Evolutionary conservation across 768 basidiomycete species (phyloP).

Genomic region (Suillus subaureus): DNA sequence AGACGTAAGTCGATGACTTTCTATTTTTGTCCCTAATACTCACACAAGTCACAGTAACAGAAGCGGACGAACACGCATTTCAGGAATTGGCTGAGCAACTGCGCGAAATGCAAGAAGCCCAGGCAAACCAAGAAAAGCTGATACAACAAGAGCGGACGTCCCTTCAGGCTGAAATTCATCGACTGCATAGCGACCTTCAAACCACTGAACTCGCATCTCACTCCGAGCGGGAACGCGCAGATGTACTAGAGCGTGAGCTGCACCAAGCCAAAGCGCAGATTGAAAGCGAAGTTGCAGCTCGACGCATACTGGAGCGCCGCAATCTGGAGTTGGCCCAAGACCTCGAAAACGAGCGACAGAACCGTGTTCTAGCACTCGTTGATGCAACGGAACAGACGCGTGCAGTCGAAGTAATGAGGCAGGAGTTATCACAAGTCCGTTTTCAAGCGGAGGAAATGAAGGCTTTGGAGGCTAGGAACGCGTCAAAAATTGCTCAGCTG

Average conservation of each 20-base stretch:
- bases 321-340: constrained; percentile 58
- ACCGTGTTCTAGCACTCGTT: constrained; percentile 57
- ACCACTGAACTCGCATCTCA: constrained; percentile 40
- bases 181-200: constrained; percentile 48
- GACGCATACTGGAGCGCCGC: constrained; percentile 65
- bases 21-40: background rate
- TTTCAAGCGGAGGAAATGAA: constrained; percentile 71
- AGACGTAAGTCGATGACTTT: constrained; percentile 55
- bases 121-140: constrained; percentile 53
- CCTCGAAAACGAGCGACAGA: constrained; percentile 54
- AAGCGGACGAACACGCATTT: constrained; percentile 75
- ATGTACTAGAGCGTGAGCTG: constrained; percentile 64
- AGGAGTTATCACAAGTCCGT: constrained; percentile 62
- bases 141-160: constrained; percentile 61
- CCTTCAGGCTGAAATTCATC: constrained; percentile 58
- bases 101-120: constrained; percentile 56
- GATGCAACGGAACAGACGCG: constrained; percentile 71
- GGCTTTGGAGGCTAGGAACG: constrained; percentile 62
- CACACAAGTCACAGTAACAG: constrained; percentile 50
- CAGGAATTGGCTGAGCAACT: constrained; percentile 74
- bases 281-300: constrained; percentile 62
- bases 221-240: constrained; percentile 53
- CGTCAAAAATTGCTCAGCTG: constrained; percentile 61
- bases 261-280: constrained; percentile 61
- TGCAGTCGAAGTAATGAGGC: constrained; percentile 57